phyloP scores from a whole-genome alignment of 768 basidiomycete genomes.

The Suillus variegatus region DNA sequence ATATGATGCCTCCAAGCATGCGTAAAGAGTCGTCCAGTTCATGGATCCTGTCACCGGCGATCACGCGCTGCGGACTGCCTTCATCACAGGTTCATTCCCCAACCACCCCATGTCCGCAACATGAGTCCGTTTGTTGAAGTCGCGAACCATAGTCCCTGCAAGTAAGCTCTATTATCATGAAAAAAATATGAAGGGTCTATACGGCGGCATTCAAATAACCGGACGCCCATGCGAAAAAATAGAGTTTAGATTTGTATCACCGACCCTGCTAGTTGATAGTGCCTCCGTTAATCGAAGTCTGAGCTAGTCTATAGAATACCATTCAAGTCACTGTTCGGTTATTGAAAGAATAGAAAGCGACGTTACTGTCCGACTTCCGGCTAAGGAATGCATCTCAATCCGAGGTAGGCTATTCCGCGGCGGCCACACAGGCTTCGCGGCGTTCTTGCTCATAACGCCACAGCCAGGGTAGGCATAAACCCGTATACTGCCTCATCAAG shows the following conservation, averaged over 20 bases:
- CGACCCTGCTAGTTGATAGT: not conserved
- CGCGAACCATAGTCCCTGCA: conserved; percentile 2
- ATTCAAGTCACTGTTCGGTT: conserved; percentile 2
- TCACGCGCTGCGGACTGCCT: not conserved
- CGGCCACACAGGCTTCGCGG: conserved; percentile 44
- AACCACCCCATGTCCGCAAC: conserved; percentile 6
- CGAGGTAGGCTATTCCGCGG: conserved; percentile 44
- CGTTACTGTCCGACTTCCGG: not conserved
- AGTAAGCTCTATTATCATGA: not conserved
- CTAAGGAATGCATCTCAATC: conserved; percentile 23
- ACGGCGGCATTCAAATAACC: conserved; percentile 4
- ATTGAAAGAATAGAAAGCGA: conserved; percentile 1
- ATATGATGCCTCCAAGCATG: conserved; percentile 6
- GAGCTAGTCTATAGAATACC: not conserved
- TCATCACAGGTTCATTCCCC: conserved; percentile 5
- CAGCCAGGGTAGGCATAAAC: conserved; percentile 45
- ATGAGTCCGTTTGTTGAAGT: not conserved
- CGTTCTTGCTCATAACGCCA: conserved; percentile 54
- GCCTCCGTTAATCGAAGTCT: conserved; percentile 1
- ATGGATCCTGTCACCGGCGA: not conserved
- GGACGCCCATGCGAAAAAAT: conserved; percentile 1
- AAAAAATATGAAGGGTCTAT: not conserved
- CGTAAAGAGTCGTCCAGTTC: conserved; percentile 3
- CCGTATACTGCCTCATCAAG: conserved; percentile 32
- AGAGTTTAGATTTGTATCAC: conserved; percentile 6